Percentiles rank a stretch among this genome's conserved stretches.
Conservation (phyloP, 371 early-diverging fungal genomes). For the Rhizomucor miehei region DNA sequence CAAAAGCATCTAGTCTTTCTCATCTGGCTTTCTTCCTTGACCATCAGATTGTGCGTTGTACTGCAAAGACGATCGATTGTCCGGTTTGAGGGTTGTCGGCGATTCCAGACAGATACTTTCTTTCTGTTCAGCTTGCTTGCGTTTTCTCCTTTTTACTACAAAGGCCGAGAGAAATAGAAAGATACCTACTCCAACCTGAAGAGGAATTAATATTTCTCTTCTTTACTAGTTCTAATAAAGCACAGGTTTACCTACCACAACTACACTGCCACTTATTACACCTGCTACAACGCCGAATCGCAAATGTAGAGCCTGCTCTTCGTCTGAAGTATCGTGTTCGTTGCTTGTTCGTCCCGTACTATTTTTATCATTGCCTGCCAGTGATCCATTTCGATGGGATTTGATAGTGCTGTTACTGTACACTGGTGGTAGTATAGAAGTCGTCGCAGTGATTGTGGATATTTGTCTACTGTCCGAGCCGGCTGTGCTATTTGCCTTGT, state of each 20-base stretch:
- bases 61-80: conserved; percentile 20
- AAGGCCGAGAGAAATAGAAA: too few relatives aligned
- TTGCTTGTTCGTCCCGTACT: neutral
- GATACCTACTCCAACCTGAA: too few relatives aligned
- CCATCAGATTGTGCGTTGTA: conserved; percentile 19
- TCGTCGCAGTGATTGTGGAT: neutral
- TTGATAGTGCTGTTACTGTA: neutral
- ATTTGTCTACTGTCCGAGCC: too few relatives aligned
- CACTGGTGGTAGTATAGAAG: neutral
- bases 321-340: neutral
- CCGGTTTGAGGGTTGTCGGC: conserved; percentile 14
- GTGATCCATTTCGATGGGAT: too few relatives aligned
- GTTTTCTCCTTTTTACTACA: too few relatives aligned
- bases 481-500: conserved; percentile 4
- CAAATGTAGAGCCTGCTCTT: conserved; percentile 7
- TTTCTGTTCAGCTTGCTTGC: too few relatives aligned
- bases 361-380: neutral
- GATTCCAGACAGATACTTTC: conserved; percentile 1
- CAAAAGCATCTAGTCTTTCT: neutral
- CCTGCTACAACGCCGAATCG: conserved; percentile 37
- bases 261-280: conserved; percentile 33
- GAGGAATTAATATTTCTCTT: too few relatives aligned
- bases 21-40: conserved; percentile 21
- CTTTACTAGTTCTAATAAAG: too few relatives aligned
- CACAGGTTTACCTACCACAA: conserved; percentile 17